These are phyloP conservation scores for Psilocybe mexicana DNA, from an alignment of 1,284 basidiomycete species.

Conservation along the genomic window DNA sequence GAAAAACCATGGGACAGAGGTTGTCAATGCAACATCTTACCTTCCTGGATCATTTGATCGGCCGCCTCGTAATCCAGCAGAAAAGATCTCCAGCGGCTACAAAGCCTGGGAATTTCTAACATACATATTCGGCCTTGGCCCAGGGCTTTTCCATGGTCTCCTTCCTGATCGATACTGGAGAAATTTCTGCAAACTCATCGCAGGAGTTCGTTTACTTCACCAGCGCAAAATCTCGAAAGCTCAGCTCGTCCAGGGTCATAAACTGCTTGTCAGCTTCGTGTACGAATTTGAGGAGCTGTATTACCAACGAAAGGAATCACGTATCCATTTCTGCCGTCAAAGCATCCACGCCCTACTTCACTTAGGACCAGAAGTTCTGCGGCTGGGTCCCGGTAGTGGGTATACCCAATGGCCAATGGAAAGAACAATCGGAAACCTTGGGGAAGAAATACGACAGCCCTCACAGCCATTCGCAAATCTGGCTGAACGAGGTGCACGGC, in stretches of 20 bases:
- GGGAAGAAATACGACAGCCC: slow-evolving; percentile 26
- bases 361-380: slow-evolving; percentile 20
- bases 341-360: slow-evolving; percentile 28
- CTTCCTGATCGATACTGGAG: slow-evolving; percentile 13
- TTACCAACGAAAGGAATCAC: slow-evolving; percentile 22
- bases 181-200: slow-evolving; percentile 18
- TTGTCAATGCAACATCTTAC: slow-evolving; percentile 27
- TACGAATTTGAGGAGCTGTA: slow-evolving; percentile 31
- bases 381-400: slow-evolving; percentile 23
- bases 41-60: slow-evolving; percentile 34
- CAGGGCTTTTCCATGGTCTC: slow-evolving; percentile 14
- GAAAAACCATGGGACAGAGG: slow-evolving; percentile 30
- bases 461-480: slow-evolving; percentile 30
- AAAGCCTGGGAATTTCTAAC: slow-evolving; percentile 28
- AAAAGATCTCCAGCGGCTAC: slow-evolving; percentile 37
- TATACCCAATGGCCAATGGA: slow-evolving; percentile 32
- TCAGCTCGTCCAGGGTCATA: slow-evolving; percentile 23
- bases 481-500: slow-evolving; percentile 16
- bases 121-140: slow-evolving; percentile 17
- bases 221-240: slow-evolving; percentile 23
- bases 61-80: slow-evolving; percentile 34
- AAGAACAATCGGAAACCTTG: slow-evolving; percentile 30
- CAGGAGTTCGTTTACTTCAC: slow-evolving; percentile 21
- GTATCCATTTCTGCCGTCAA: slow-evolving; percentile 28
- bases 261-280: slow-evolving; percentile 21